These are phyloP conservation scores for Bretschneidera sinensis DNA, from an alignment of 345 rosid genomes.

Conservation along the genomic window DNA sequence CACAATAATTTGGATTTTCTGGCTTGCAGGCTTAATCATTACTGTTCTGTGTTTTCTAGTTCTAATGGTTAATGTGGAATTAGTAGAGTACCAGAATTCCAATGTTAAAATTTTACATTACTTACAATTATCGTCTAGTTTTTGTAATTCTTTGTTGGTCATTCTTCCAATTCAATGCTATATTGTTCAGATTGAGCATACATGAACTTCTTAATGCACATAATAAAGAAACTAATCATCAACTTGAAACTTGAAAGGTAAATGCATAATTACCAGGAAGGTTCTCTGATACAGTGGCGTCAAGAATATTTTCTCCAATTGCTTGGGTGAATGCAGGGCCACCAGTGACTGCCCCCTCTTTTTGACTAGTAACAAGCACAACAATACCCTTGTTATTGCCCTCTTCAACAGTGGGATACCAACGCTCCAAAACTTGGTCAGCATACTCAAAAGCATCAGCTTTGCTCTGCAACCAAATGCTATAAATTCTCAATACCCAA, in stretches of 20 bases:
- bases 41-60: too few species aligned
- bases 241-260: constrained; percentile 2
- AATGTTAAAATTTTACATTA: too few species aligned
- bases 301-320: constrained; percentile 78
- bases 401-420: constrained; percentile 90
- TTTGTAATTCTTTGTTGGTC: too few species aligned
- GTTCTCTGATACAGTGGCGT: constrained; percentile 86
- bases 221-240: background rate
- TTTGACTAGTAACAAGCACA: constrained; percentile 87
- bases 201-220: too few species aligned
- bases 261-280: constrained; percentile 65
- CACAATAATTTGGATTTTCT: too few species aligned
- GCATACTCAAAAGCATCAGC: constrained; percentile 99
- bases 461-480: constrained; percentile 64
- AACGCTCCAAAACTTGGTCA: constrained; percentile 87
- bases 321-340: constrained; percentile 91
- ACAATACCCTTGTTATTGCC: constrained; percentile 90
- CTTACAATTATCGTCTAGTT: background rate
- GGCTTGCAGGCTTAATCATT: too few species aligned
- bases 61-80: background rate
- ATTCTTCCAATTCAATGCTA: too few species aligned
- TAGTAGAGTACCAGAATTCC: background rate
- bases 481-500: background rate
- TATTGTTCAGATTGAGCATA: too few species aligned
- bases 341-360: constrained; percentile 96